Base-by-base conservation (phyloP, 345 rosid species). In the Arabis alpina region DNA sequence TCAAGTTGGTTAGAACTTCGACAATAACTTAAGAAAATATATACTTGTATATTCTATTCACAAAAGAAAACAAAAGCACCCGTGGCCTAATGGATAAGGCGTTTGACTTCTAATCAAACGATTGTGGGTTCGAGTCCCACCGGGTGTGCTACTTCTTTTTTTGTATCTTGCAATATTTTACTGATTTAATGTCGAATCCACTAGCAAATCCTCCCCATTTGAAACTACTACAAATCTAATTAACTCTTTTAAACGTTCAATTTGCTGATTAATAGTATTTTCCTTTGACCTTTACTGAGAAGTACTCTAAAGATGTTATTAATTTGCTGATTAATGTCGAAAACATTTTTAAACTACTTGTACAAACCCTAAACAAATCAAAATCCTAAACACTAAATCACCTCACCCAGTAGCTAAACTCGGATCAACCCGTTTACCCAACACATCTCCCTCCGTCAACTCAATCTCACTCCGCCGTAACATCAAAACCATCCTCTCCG, bases 81-180 rank as follows among this genome's bases (percentile, higher is more conserved):
- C 83, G 81, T 84, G 92, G 88, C 89, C 92, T 84, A 87, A 90
- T 85, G 92, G 92, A 88, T 85, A 83, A 88, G 89, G 87, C 89
- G 85, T 79, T 76, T 83, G 91, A 83, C 87, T 88, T 88, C 88
- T 86, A 85, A 85, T 90, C 89, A 85, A 78, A 71, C 82, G 94
- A 86, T 86, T 91, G 93, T 87, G 93, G 87, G 93, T 87, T 87
- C 86, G 87, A 85, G 85, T 86, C 91, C 87, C 89, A 83, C 86
- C 82, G 84, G 82, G 91, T 72, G 82, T 86, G 86, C 6, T 0
- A 8, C 0, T 4, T 2, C 4, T 2, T 8, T 5, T 4, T 16
- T 16, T 32, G 32, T 28, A 3, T 28, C 5, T 28, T 32, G 6
- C 1, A 32, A 32, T 5, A 6, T 32, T 32, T 24, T 3, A 12